phyloP scores from a whole-genome alignment of 2,329 filamentous ascomycete genomes.

The Sclerotinia subarctica region DNA sequence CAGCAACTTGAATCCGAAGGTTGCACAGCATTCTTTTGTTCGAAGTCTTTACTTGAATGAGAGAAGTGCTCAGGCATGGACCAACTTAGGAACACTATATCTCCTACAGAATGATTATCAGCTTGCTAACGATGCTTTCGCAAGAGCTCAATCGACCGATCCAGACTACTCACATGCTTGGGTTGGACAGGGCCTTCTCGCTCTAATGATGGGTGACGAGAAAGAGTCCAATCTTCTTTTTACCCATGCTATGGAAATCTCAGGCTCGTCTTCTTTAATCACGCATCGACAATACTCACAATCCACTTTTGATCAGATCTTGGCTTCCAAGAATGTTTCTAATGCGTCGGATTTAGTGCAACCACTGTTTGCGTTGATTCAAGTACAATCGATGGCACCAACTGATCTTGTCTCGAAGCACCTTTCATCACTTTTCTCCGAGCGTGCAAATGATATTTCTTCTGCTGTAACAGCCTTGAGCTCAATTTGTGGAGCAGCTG shows the following conservation, averaged over 20 bases:
- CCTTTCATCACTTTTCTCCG: slow-evolving; percentile 74
- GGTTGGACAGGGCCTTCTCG: slow-evolving; percentile 88
- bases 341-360: slow-evolving; percentile 68
- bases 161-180: slow-evolving; percentile 92
- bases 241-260: slow-evolving; percentile 91
- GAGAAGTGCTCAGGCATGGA: slow-evolving; percentile 79
- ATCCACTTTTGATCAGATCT: slow-evolving; percentile 77
- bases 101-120: slow-evolving; percentile 78
- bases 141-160: slow-evolving; percentile 86
- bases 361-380: slow-evolving; percentile 83
- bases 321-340: slow-evolving; percentile 52
- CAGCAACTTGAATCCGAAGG: slow-evolving; percentile 76
- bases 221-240: slow-evolving; percentile 82
- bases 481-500: slow-evolving; percentile 64
- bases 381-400: slow-evolving; percentile 70
- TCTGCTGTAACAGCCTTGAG: slow-evolving; percentile 63
- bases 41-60: slow-evolving; percentile 92
- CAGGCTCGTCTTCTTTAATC: slow-evolving; percentile 69
- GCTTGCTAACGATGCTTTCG: slow-evolving; percentile 87
- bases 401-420: slow-evolving; percentile 72
- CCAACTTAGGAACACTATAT: slow-evolving; percentile 84
- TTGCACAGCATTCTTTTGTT: slow-evolving; percentile 91
- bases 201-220: slow-evolving; percentile 64
- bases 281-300: slow-evolving; percentile 76
- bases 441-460: slow-evolving; percentile 68